phyloP scores from a whole-genome alignment of 2,329 filamentous ascomycete genomes.

The Beauveria asiatica region DNA sequence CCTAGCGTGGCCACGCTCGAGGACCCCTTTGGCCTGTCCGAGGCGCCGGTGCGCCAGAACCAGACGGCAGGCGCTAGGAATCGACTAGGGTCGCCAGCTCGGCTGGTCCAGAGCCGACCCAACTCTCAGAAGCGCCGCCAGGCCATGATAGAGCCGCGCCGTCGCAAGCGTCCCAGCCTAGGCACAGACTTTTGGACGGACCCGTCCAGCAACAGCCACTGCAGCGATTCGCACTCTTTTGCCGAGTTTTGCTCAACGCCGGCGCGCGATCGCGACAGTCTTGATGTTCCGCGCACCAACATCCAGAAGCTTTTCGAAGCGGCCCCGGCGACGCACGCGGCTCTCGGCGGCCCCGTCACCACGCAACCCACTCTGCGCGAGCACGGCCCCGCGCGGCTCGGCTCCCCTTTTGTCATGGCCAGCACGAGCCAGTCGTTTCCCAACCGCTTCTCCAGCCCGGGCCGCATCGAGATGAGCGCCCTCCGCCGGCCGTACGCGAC shows the following conservation, averaged over 20 bases:
- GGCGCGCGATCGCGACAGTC: conserved; percentile 25
- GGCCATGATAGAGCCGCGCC: conserved; percentile 36
- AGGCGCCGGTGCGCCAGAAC: conserved; percentile 32
- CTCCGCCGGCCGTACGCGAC: conserved; percentile 48
- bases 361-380: conserved; percentile 20
- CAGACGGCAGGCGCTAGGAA: conserved; percentile 40
- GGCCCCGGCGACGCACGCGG: conserved; percentile 17
- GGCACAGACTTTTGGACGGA: conserved; percentile 46
- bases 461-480: conserved; percentile 35
- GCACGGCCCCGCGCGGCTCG: conserved; percentile 37
- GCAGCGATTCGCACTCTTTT: conserved; percentile 16
- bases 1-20: conserved; percentile 49
- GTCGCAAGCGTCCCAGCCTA: conserved; percentile 44
- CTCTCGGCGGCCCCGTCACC: conserved; percentile 10
- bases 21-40: conserved; percentile 25
- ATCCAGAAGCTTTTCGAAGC: conserved; percentile 31
- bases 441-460: conserved; percentile 43
- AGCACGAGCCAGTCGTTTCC: conserved; percentile 52
- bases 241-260: conserved; percentile 27
- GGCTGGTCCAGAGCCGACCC: conserved; percentile 40
- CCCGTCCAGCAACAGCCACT: conserved; percentile 24
- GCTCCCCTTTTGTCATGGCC: conserved; percentile 48
- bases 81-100: conserved; percentile 46
- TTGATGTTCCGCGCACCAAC: conserved; percentile 34
- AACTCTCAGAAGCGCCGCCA: conserved; percentile 49